Percentiles rank a stretch among this genome's conserved stretches.
These are phyloP conservation scores for Cryptosporidium sp. DNA, from an alignment of 169 alveolate genomes.

Conservation along the genomic window DNA sequence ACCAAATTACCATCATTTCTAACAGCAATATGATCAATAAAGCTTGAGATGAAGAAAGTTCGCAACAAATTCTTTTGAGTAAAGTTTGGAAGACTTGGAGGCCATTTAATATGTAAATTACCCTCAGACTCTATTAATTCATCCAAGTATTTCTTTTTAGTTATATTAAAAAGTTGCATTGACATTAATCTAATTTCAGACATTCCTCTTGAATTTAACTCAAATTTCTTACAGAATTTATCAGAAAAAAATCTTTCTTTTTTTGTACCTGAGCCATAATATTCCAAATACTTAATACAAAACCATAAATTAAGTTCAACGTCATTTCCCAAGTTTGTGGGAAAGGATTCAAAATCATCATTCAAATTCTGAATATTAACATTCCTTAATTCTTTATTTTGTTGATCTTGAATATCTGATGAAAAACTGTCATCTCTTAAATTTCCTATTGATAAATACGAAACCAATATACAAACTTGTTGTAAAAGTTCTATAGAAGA, in stretches of 20 bases:
- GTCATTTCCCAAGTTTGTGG: conserved; percentile 51
- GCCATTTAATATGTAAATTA: background rate
- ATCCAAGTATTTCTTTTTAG: conserved; percentile 22
- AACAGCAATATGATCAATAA: conserved; percentile 67
- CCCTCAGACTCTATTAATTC: background rate
- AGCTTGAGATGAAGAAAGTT: conserved; percentile 31
- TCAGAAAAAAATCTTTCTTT: background rate
- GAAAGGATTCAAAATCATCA: conserved; percentile 7
- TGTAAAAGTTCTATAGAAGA: conserved; percentile 12
- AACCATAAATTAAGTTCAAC: conserved; percentile 48
- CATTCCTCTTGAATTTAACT: conserved; percentile 38
- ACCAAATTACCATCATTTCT: conserved; percentile 30
- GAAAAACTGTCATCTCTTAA: conserved; percentile 18
- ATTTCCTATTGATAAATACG: conserved; percentile 46
- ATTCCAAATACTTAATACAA: conserved; percentile 43
- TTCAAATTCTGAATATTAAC: background rate
- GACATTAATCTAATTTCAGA: conserved; percentile 62
- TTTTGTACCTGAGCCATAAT: conserved; percentile 9
- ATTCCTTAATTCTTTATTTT: background rate
- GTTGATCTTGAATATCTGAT: background rate
- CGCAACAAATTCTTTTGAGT: conserved; percentile 29
- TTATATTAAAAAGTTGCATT: conserved; percentile 17
- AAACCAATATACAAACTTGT: conserved; percentile 52
- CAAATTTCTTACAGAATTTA: conserved; percentile 19
- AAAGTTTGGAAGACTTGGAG: conserved; percentile 23